Evolutionary conservation across 176 grass and related monocot genomes (phyloP).

Genomic region (Avena eriantha): DNA sequence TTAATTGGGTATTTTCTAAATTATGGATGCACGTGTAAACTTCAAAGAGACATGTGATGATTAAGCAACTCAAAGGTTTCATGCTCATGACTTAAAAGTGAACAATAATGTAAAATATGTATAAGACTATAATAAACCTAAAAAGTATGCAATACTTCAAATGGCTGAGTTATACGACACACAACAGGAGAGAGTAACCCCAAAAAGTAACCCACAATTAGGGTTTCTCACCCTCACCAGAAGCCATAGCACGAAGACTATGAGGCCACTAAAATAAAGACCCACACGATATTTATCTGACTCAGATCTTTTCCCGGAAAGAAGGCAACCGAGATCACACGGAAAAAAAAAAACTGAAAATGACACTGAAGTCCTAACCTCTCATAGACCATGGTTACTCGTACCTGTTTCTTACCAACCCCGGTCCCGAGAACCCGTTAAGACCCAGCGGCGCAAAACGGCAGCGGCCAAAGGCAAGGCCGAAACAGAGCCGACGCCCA

Average conservation of each 20-base stretch:
- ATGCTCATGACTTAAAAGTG: background rate
- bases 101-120: background rate
- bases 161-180: too few relatives aligned
- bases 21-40: background rate
- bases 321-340: slow-evolving; percentile 8
- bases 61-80: background rate
- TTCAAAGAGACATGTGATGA: background rate
- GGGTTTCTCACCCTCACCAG: background rate
- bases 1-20: too few relatives aligned
- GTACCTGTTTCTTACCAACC: slow-evolving; percentile 53
- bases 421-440: slow-evolving; percentile 20
- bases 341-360: slow-evolving; percentile 13
- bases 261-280: background rate
- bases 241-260: background rate
- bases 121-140: background rate
- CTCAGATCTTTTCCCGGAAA: background rate
- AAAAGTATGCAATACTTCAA: too few relatives aligned
- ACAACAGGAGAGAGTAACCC: too few relatives aligned
- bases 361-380: slow-evolving; percentile 57
- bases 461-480: background rate
- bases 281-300: background rate
- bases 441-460: slow-evolving; percentile 18
- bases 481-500: background rate
- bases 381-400: slow-evolving; percentile 3
- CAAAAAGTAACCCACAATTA: background rate